A percentile compares a stretch with the other conserved stretches of the same genome.
Conservation (phyloP, 257 asterid genomes). For the Solanum neorickii region DNA sequence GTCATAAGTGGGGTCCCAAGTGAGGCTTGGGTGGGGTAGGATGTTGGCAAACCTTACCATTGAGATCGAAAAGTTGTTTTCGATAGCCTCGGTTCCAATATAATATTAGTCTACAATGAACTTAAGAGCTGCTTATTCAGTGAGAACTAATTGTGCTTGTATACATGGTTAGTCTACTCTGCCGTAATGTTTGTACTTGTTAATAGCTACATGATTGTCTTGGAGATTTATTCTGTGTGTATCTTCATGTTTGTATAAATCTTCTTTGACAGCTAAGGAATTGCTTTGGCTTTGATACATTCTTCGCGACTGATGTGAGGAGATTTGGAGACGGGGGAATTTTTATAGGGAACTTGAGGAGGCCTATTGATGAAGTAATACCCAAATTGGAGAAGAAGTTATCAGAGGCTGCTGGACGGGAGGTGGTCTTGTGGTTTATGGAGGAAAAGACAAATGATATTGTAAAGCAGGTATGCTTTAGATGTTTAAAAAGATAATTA, state of each 20-base stretch:
- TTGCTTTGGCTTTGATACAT: slow-evolving; percentile 82
- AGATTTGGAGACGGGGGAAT: slow-evolving; percentile 95
- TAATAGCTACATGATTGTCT: neutral
- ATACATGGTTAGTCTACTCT: neutral
- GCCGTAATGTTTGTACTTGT: neutral
- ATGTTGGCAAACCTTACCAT: neutral
- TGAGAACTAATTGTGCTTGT: neutral
- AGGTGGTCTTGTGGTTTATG: slow-evolving; percentile 85
- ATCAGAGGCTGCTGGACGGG: slow-evolving; percentile 86
- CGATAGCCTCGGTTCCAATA: neutral
- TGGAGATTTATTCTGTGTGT: neutral
- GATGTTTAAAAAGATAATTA: neutral
- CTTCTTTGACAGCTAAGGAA: slow-evolving; percentile 51
- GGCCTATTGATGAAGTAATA: slow-evolving; percentile 70
- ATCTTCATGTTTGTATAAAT: slow-evolving; percentile 1
- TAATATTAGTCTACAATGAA: neutral
- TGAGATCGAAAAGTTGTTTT: neutral
- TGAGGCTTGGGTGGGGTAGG: neutral
- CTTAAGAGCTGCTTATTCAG: neutral
- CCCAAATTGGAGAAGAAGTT: slow-evolving; percentile 81
- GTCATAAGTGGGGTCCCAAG: neutral
- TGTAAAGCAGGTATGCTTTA: slow-evolving; percentile 55
- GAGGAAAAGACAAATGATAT: slow-evolving; percentile 71
- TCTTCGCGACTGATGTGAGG: slow-evolving; percentile 80
- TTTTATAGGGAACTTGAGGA: slow-evolving; percentile 78